These are phyloP conservation scores for Taphrina wiesneri DNA, from an alignment of 1,139 yeast species.

Conservation along the genomic window DNA sequence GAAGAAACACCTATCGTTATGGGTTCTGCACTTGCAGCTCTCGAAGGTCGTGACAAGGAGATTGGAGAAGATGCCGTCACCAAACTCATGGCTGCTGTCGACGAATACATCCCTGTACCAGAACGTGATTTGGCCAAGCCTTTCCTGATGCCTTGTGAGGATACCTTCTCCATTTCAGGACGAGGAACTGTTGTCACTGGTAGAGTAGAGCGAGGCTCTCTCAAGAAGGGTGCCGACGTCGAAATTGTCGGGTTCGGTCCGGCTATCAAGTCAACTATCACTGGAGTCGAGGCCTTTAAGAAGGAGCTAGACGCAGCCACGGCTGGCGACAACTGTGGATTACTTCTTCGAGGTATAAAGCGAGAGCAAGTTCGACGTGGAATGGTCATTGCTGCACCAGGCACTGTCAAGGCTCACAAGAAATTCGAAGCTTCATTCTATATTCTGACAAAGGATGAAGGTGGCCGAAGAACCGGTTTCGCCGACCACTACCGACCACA, in stretches of 20 bases:
- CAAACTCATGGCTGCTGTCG: slow-evolving; percentile 88
- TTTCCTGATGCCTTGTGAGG: slow-evolving; percentile 96
- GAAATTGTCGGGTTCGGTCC: slow-evolving; percentile 92
- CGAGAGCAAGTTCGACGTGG: slow-evolving; percentile 97
- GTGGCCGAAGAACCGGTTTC: slow-evolving; percentile 98
- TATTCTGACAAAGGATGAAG: slow-evolving; percentile 93
- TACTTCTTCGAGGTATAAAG: slow-evolving; percentile 95
- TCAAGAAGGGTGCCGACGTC: slow-evolving; percentile 97
- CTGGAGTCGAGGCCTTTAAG: slow-evolving; percentile 99
- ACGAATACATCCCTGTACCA: slow-evolving; percentile 94
- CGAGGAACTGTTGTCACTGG: slow-evolving; percentile 99
- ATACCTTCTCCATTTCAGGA: slow-evolving; percentile 96
- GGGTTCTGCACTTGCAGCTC: slow-evolving; percentile 98
- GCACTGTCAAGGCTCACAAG: slow-evolving; percentile 87
- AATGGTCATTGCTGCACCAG: slow-evolving; percentile 95
- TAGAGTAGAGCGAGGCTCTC: slow-evolving; percentile 95
- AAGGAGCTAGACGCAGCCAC: slow-evolving; percentile 95
- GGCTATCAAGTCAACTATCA: slow-evolving; percentile 89
- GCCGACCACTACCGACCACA: slow-evolving; percentile 98
- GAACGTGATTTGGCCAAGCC: slow-evolving; percentile 94
- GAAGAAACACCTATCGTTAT: slow-evolving; percentile 95
- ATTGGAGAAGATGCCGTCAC: slow-evolving; percentile 84
- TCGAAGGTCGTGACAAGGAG: slow-evolving; percentile 84
- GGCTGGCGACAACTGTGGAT: slow-evolving; percentile 99
- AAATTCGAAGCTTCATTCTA: slow-evolving; percentile 92